A percentile compares a stretch with the other conserved stretches of the same genome.
Conservation (phyloP, 2,329 filamentous ascomycete genomes). For the Lithohypha guttulata region DNA sequence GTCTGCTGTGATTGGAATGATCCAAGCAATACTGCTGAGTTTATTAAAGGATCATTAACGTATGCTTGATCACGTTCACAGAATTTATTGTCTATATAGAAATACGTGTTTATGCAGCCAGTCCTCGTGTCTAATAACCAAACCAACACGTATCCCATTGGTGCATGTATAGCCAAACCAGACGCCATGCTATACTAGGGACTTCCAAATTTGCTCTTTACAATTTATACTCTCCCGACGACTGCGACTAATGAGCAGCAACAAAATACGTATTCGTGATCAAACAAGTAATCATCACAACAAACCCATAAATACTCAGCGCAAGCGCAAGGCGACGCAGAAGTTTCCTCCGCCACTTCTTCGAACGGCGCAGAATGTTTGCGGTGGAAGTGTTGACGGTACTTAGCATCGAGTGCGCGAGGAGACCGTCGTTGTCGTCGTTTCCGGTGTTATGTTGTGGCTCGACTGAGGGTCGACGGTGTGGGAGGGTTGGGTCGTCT, state of each 20-base stretch:
- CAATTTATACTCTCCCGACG: no score
- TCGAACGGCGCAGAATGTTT: conserved; percentile 33
- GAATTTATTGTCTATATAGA: no score
- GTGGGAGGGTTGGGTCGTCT: conserved; percentile 30
- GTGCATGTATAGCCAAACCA: no score
- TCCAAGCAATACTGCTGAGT: no score
- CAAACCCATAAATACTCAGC: conserved; percentile 69
- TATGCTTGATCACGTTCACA: no score
- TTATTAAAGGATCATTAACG: no score
- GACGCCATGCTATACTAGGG: no score
- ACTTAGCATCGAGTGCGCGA: conserved; percentile 26
- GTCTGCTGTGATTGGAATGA: no score
- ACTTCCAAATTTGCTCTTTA: no score
- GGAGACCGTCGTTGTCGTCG: background rate
- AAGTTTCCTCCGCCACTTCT: conserved; percentile 51
- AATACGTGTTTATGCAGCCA: no score
- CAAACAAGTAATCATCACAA: conserved; percentile 85
- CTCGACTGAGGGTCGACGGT: background rate
- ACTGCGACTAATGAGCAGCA: conserved; percentile 23
- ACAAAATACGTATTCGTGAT: conserved; percentile 75
- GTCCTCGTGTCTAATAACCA: no score
- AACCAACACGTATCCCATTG: no score
- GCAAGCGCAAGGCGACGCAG: conserved; percentile 64
- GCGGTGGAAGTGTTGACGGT: conserved; percentile 32
- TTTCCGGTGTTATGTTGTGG: background rate